Conservation (phyloP, 2,329 filamentous ascomycete genomes). For the Zasmidium cellare region DNA sequence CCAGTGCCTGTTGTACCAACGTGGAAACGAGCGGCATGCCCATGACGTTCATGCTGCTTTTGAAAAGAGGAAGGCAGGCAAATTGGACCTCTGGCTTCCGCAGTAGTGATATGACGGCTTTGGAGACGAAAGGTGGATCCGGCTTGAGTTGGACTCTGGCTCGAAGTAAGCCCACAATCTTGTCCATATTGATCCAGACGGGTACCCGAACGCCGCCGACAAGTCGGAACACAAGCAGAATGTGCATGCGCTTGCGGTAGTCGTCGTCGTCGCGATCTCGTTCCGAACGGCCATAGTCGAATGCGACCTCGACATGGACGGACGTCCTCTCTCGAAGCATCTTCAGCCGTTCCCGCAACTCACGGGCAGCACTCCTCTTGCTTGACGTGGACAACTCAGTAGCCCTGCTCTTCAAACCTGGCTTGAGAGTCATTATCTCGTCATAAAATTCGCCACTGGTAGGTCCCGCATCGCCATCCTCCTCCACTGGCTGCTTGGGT, state of each 20-base stretch:
- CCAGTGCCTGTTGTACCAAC: neutral
- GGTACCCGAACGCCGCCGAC: neutral
- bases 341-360: neutral
- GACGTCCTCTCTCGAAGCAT: conserved; percentile 4
- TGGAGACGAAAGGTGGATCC: neutral
- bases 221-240: neutral
- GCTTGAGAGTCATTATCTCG: neutral
- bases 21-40: neutral
- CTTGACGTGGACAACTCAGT: neutral
- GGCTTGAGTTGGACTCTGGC: neutral
- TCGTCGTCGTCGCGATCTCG: neutral
- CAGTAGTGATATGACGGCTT: neutral
- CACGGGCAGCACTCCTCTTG: neutral
- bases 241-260: neutral
- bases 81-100: neutral
- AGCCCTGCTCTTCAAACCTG: neutral
- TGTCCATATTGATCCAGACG: conserved; percentile 1
- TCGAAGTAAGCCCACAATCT: neutral
- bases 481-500: neutral
- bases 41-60: conserved; percentile 2
- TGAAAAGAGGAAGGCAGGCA: neutral
- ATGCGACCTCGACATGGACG: conserved; percentile 1
- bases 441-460: neutral
- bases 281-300: neutral
- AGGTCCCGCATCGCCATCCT: neutral